These are phyloP conservation scores for Knoxdaviesia capensis DNA, from an alignment of 2,329 filamentous ascomycete species.

Conservation along the genomic window DNA sequence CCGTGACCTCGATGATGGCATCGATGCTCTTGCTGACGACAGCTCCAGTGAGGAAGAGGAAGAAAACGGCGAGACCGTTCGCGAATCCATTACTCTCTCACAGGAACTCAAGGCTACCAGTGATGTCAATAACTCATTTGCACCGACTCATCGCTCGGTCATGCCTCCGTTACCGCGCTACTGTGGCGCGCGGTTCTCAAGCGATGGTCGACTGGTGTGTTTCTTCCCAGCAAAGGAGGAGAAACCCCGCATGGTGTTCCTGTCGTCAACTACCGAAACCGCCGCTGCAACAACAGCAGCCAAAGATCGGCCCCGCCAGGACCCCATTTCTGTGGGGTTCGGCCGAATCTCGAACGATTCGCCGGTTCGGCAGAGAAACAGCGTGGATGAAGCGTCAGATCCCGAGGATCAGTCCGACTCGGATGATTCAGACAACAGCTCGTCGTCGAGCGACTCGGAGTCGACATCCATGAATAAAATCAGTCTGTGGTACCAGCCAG, in stretches of 20 bases:
- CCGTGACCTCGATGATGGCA: slow-evolving; percentile 37
- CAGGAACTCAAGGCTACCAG: slow-evolving; percentile 36
- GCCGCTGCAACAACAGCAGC: neutral
- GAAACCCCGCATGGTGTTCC: slow-evolving; percentile 27
- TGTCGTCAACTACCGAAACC: neutral
- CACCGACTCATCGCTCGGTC: slow-evolving; percentile 27
- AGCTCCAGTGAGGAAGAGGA: slow-evolving; percentile 76
- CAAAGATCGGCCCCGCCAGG: slow-evolving; percentile 18
- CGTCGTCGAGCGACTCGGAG: slow-evolving; percentile 37
- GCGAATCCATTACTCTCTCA: slow-evolving; percentile 37
- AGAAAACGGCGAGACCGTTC: slow-evolving; percentile 33
- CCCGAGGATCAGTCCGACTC: slow-evolving; percentile 31
- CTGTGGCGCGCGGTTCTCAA: slow-evolving; percentile 40
- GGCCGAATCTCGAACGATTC: slow-evolving; percentile 31
- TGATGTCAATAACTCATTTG: slow-evolving; percentile 31
- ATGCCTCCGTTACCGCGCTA: slow-evolving; percentile 35
- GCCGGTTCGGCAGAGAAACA: slow-evolving; percentile 23
- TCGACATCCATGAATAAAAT: slow-evolving; percentile 41
- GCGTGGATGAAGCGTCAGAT: slow-evolving; percentile 27
- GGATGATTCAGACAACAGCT: slow-evolving; percentile 21
- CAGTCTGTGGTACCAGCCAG: slow-evolving; percentile 33
- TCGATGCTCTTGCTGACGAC: slow-evolving; percentile 43
- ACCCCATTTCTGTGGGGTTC: slow-evolving; percentile 36
- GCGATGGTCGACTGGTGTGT: slow-evolving; percentile 41
- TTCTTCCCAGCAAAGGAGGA: slow-evolving; percentile 52